Base-by-base conservation (phyloP, 2,329 filamentous ascomycete genomes). In the Talaromyces sp. region DNA sequence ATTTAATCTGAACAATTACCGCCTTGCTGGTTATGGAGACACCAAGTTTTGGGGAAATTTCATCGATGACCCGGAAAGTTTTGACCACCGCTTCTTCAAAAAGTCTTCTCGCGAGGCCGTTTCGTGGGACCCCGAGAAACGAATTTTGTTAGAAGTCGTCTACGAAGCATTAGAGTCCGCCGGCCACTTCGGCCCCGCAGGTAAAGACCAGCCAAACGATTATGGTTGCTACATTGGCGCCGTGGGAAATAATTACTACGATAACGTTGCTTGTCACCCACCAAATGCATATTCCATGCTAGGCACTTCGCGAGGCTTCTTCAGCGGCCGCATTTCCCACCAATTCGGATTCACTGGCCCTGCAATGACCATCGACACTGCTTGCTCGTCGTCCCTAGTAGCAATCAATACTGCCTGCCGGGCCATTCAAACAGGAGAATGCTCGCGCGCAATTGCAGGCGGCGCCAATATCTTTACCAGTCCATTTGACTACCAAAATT, bases 311-410 rank as follows among this genome's bases (percentile, higher is more conserved):
- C 62, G 70, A n/a, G 72, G 69, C 29, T 76, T 79, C 11, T 60
- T 78, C 1, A 71, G 75, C 2, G 78, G 77, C 31, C 71, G 75
- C 0, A 62, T 77, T 11, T 75, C 73, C 1, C 75, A 76, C 64
- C 76, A 75, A 54, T 78, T 75, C 60, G 68, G 75, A 61, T 70
- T 70, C 66, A 64, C 69, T 4, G 75, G 79, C 0, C 75, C 78
- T 0, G 73, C 69, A 1, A 73, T 79, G 67, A 78, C 75, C 0
- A 71, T 81, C 21, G 77, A 80, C 50, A 81, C 79, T 0, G 79
- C 78, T 1, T 81, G 79, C 56, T 79, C 77, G 1, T 76, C 76
- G 0, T 75, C 71, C 54, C 64, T 80, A 4, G 66, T 74, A 10
- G 72, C 74, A 2, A 53, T 76, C 0, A 72, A 76, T 56, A 68